Evolutionary conservation across 1,139 yeast species (phyloP).

Genomic region (Zygoascus hellenicus): DNA sequence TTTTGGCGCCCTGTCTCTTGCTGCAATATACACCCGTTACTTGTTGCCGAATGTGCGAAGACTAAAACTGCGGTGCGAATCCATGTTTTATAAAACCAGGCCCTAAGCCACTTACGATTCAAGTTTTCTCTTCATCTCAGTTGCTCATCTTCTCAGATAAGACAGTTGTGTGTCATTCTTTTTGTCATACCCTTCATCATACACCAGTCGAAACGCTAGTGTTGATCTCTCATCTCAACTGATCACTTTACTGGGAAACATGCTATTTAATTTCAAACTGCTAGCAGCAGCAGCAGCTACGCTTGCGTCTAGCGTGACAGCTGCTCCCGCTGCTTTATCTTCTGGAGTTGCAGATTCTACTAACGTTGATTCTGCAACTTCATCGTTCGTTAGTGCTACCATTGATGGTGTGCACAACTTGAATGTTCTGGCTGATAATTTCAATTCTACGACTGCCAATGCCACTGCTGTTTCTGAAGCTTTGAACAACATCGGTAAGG

Average conservation of each 20-base stretch:
- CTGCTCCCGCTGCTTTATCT: not conserved
- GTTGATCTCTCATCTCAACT: no score
- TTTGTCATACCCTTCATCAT: no score
- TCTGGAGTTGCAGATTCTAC: not conserved
- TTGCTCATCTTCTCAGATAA: no score
- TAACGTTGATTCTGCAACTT: not conserved
- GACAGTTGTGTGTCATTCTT: no score
- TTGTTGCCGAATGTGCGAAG: no score
- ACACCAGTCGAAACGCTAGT: no score
- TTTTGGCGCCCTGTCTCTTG: no score
- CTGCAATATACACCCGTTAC: no score
- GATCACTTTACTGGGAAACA: not conserved
- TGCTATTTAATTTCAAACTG: not conserved
- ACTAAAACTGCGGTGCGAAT: no score
- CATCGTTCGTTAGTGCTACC: not conserved
- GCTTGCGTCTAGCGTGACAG: not conserved
- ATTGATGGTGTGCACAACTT: slow-evolving; percentile 6
- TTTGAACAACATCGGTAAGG: not conserved
- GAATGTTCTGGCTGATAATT: not conserved
- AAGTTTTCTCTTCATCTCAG: no score
- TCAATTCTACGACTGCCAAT: not conserved
- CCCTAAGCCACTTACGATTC: no score
- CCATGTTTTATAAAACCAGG: no score
- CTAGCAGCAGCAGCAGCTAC: not conserved
- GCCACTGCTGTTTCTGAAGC: not conserved